Conservation (phyloP, 805 yeast genomes). For the Candida stauntonica region DNA sequence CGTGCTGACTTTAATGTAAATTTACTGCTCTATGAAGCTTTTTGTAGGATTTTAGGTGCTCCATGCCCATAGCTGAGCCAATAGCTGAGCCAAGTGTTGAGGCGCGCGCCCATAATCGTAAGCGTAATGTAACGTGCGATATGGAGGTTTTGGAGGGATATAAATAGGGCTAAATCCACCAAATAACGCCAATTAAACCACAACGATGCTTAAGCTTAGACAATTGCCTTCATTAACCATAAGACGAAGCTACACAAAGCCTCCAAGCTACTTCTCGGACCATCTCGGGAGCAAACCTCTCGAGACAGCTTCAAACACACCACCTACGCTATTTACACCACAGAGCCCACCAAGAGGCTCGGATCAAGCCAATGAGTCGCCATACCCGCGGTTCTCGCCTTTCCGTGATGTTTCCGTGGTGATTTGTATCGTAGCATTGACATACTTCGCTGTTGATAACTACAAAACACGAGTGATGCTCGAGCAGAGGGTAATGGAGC, state of each 20-base stretch:
- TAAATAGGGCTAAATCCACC: too few species aligned
- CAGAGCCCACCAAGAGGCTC: background rate
- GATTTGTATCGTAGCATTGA: constrained; percentile 39
- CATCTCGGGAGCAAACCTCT: constrained; percentile 6
- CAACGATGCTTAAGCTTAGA: too few species aligned
- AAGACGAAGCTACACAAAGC: constrained; percentile 10
- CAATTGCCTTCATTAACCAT: too few species aligned
- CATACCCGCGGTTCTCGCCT: constrained; percentile 4
- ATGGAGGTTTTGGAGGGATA: too few species aligned
- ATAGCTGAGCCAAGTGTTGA: too few species aligned
- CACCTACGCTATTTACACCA: background rate
- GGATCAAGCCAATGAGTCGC: background rate
- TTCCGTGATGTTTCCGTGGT: constrained; percentile 39
- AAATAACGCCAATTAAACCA: too few species aligned
- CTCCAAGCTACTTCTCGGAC: constrained; percentile 21
- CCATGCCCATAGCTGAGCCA: too few species aligned
- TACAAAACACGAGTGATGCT: constrained; percentile 38
- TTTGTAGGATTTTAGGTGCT: constrained; percentile 1
- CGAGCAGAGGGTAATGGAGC: constrained; percentile 29
- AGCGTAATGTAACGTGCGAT: too few species aligned
- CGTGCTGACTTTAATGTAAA: constrained; percentile 17
- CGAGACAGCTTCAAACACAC: background rate
- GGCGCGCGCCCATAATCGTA: too few species aligned
- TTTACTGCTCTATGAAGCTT: constrained; percentile 15
- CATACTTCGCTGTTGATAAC: constrained; percentile 50